Evolutionary conservation across 2,329 filamentous ascomycete genomes (phyloP).

Genomic region (Fusarium sp.): DNA sequence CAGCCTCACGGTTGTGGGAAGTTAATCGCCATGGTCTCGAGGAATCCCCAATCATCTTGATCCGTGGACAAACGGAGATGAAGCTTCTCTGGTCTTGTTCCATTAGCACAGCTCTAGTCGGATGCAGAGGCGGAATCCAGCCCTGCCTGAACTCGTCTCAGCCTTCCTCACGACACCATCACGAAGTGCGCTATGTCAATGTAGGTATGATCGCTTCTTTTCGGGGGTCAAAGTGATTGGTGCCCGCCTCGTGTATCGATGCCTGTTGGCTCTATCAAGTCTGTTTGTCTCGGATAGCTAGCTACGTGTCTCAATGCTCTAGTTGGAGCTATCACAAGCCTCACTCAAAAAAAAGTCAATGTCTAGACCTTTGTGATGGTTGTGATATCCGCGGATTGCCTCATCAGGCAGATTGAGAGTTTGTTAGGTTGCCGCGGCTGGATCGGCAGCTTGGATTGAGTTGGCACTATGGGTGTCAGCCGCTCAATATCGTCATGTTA

Average conservation of each 20-base stretch:
- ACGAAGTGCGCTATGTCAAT: constrained; percentile 6
- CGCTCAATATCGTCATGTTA: constrained; percentile 3
- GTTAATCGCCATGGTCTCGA: neutral
- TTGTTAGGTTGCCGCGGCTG: constrained; percentile 13
- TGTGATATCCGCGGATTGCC: constrained; percentile 13
- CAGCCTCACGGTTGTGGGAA: constrained; percentile 13
- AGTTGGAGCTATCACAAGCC: constrained; percentile 27
- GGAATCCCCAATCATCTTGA: neutral
- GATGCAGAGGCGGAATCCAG: constrained; percentile 1
- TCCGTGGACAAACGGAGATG: neutral
- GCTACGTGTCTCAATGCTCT: constrained; percentile 1
- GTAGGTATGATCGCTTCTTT: constrained; percentile 13
- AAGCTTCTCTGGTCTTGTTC: neutral
- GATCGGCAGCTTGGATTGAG: constrained; percentile 7
- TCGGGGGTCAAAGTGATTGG: constrained; percentile 27
- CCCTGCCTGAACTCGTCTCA: constrained; percentile 12
- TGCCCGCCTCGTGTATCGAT: constrained; percentile 36
- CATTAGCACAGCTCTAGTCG: neutral
- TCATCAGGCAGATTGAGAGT: constrained; percentile 12
- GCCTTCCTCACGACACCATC: constrained; percentile 18
- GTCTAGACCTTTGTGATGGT: neutral
- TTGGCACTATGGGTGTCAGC: constrained; percentile 17
- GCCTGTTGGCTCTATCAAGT: neutral
- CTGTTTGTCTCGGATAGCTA: neutral
- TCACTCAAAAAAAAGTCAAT: neutral